Conservation (phyloP, 2,329 filamentous ascomycete genomes). For the Colletotrichum agaves region DNA sequence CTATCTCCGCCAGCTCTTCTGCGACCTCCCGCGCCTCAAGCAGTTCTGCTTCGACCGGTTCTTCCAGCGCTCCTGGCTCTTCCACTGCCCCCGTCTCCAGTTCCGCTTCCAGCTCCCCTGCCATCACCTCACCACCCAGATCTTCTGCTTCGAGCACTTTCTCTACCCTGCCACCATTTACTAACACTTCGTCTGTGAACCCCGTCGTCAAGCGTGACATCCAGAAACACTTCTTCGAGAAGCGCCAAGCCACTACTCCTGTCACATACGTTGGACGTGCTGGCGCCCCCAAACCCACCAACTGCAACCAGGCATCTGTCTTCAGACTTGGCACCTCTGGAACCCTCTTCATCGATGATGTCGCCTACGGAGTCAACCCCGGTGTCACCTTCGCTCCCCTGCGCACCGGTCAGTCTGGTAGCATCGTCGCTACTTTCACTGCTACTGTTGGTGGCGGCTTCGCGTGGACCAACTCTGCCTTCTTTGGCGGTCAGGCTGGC, state of each 20-base stretch:
- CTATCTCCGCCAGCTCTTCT: background rate
- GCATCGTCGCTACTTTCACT: constrained; percentile 17
- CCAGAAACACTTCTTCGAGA: background rate
- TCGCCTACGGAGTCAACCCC: background rate
- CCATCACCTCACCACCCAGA: background rate
- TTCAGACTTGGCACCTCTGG: constrained; percentile 18
- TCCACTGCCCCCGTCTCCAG: background rate
- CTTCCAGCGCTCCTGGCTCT: background rate
- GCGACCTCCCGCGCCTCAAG: background rate
- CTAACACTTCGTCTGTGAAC: background rate
- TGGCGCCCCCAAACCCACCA: constrained; percentile 6
- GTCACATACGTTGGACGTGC: constrained; percentile 18
- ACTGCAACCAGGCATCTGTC: constrained; percentile 20
- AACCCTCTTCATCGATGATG: constrained; percentile 8
- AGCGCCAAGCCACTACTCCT: constrained; percentile 4
- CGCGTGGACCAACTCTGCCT: constrained; percentile 19
- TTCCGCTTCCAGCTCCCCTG: background rate
- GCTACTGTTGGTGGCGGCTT: constrained; percentile 1
- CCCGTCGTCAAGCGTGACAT: background rate
- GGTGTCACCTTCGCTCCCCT: background rate
- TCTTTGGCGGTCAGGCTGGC: constrained; percentile 21
- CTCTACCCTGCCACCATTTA: background rate
- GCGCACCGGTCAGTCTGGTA: constrained; percentile 3
- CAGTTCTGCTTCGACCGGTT: background rate
- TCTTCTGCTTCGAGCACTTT: background rate